These are phyloP conservation scores for Leccinellum rugosiceps DNA, from an alignment of 768 basidiomycete species.

Conservation along the genomic window DNA sequence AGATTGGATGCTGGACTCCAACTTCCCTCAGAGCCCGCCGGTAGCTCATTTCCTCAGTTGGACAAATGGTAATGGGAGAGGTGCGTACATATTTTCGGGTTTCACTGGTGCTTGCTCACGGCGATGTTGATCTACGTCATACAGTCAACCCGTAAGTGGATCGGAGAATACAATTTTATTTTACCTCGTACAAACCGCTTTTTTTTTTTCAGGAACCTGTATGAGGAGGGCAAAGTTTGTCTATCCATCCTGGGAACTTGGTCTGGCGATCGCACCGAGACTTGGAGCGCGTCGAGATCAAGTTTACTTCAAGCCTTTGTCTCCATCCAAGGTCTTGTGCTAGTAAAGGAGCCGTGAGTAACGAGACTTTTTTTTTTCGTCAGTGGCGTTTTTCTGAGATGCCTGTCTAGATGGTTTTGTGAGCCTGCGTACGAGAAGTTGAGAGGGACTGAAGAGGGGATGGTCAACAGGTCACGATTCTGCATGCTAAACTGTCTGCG, in stretches of 20 bases:
- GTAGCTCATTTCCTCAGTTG: constrained; percentile 88
- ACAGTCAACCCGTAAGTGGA: constrained; percentile 70
- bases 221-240: constrained; percentile 95
- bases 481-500: background rate
- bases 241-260: constrained; percentile 90
- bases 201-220: constrained; percentile 65
- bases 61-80: constrained; percentile 90
- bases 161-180: background rate
- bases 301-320: constrained; percentile 90
- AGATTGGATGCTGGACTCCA: constrained; percentile 86
- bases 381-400: constrained; percentile 1
- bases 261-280: constrained; percentile 85
- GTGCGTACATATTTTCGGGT: constrained; percentile 10
- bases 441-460: constrained; percentile 86
- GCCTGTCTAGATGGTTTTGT: constrained; percentile 67
- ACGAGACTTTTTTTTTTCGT: background rate
- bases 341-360: constrained; percentile 88
- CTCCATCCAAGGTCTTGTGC: constrained; percentile 89
- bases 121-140: background rate
- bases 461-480: constrained; percentile 66
- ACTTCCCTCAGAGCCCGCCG: constrained; percentile 81
- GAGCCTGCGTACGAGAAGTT: constrained; percentile 94
- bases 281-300: constrained; percentile 81
- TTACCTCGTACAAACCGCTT: background rate
- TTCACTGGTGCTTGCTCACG: background rate